These are phyloP conservation scores for Solanum hybrid DNA, from an alignment of 305 asterid species.

Conservation along the genomic window DNA sequence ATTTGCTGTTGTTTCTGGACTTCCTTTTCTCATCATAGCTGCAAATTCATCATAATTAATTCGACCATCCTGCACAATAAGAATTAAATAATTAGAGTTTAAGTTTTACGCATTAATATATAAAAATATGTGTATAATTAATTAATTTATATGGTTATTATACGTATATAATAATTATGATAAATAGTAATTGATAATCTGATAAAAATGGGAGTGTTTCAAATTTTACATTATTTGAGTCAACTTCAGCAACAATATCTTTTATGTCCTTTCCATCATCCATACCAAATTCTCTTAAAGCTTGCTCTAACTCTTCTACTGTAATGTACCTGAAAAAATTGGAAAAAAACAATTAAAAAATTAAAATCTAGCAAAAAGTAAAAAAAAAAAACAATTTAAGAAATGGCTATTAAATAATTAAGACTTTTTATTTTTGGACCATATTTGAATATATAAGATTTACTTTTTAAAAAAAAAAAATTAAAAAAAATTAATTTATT, in stretches of 20 bases:
- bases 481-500: neutral
- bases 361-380: neutral
- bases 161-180: neutral
- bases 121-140: neutral
- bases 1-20: conserved; percentile 54
- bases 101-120: neutral
- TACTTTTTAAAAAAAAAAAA: neutral
- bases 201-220: neutral
- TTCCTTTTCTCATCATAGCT: conserved; percentile 92
- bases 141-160: neutral
- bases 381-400: neutral
- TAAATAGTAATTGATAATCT: neutral
- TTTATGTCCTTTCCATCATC: conserved; percentile 57
- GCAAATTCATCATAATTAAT: conserved; percentile 77
- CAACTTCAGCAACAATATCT: conserved; percentile 77
- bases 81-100: neutral
- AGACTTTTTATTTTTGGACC: neutral
- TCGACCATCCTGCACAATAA: conserved; percentile 62
- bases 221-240: conserved; percentile 58
- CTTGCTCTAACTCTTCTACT: conserved; percentile 83
- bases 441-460: neutral
- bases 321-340: conserved; percentile 51
- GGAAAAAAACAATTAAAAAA: neutral
- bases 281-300: conserved; percentile 76
- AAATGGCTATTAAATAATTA: neutral